Conservation (phyloP, 371 early-diverging fungal genomes). For the Coemansia sp. region DNA sequence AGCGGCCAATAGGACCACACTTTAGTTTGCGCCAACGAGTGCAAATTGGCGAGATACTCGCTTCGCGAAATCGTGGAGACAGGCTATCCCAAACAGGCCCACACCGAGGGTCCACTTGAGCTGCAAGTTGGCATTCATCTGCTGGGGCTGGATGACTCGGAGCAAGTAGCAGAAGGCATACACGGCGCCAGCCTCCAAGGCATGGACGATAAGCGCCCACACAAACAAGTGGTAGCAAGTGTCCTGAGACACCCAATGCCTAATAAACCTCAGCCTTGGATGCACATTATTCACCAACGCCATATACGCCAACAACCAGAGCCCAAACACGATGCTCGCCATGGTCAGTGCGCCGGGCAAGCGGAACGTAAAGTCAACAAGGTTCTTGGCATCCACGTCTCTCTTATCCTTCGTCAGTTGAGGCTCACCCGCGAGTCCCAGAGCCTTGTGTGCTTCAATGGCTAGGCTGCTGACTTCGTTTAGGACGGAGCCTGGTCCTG, state of each 20-base stretch:
- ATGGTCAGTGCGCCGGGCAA: conserved; percentile 10
- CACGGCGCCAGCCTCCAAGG: conserved; percentile 18
- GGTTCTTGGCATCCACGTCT: conserved; percentile 9
- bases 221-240: conserved; percentile 28
- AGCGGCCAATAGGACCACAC: too few species aligned
- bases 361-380: conserved; percentile 28
- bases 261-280: conserved; percentile 15
- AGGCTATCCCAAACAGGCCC: conserved; percentile 27
- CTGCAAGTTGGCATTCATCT: conserved; percentile 30
- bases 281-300: conserved; percentile 15
- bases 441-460: conserved; percentile 24
- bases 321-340: not conserved
- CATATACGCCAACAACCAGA: conserved; percentile 15
- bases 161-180: conserved; percentile 35
- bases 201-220: conserved; percentile 7
- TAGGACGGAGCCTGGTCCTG: conserved; percentile 18
- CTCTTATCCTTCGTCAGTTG: conserved; percentile 13
- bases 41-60: conserved; percentile 30
- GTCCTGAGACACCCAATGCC: conserved; percentile 7
- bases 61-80: conserved; percentile 23
- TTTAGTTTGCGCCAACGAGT: conserved; percentile 13
- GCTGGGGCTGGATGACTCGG: conserved; percentile 41
- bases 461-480: conserved; percentile 35
- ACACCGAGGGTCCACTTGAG: conserved; percentile 42
- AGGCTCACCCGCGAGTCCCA: conserved; percentile 12